Evolutionary conservation across 2,329 filamentous ascomycete genomes (phyloP).

Genomic region (Sporothrix pallida): DNA sequence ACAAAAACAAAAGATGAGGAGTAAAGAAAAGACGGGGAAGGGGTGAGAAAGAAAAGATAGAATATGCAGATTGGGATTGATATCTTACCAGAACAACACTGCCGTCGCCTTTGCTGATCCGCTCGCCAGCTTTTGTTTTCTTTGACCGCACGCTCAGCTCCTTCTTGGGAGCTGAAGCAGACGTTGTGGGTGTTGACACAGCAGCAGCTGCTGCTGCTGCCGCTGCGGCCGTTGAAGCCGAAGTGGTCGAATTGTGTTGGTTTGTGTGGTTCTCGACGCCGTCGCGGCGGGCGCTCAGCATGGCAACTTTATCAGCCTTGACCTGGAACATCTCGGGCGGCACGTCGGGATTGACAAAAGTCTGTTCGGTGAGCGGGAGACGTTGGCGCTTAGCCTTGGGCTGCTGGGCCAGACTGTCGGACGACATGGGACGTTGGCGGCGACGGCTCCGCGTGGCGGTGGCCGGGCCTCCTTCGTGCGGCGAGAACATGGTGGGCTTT

Average conservation of each 20-base stretch:
- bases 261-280: conserved; percentile 50
- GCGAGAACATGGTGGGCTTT: conserved; percentile 59
- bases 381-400: conserved; percentile 70
- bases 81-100: conserved; percentile 65
- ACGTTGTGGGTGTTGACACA: background rate
- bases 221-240: background rate
- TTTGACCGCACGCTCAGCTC: conserved; percentile 67
- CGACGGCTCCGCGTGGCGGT: conserved; percentile 65
- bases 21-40: background rate
- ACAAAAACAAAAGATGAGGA: too few species aligned
- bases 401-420: conserved; percentile 60
- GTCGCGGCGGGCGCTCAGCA: conserved; percentile 54
- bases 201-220: background rate
- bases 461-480: conserved; percentile 58
- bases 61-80: background rate
- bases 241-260: background rate
- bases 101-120: conserved; percentile 69
- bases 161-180: conserved; percentile 49
- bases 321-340: conserved; percentile 62
- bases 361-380: conserved; percentile 62
- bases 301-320: conserved; percentile 59
- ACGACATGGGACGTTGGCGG: conserved; percentile 63
- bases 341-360: conserved; percentile 58
- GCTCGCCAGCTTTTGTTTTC: conserved; percentile 67
- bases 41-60: background rate